Percentiles rank a stretch among this genome's conserved stretches.
phyloP scores from a whole-genome alignment of 192 early-diverging fungal genomes.

The Diversispora epigaea region DNA sequence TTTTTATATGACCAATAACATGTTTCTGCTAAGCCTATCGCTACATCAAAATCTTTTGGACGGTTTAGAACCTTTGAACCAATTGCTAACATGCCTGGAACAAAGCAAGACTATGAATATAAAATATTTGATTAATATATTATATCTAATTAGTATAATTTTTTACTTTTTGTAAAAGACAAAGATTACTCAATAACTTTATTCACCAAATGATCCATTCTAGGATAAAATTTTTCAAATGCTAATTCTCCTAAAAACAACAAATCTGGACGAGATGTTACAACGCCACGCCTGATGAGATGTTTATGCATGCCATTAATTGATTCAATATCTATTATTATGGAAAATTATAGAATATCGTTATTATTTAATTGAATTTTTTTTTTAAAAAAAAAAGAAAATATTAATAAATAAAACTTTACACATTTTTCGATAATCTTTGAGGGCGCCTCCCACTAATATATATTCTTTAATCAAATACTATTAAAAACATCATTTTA shows the following conservation, averaged over 20 bases:
- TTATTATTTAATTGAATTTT: no score
- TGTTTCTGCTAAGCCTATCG: conserved; percentile 41
- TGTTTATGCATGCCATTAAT: conserved; percentile 36
- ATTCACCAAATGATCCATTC: conserved; percentile 3
- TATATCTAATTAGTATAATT: not conserved
- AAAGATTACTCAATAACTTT: not conserved
- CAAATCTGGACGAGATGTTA: conserved; percentile 26
- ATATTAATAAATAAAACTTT: not conserved
- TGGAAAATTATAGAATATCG: not conserved
- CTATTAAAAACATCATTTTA: conserved; percentile 24
- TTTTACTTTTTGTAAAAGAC: not conserved
- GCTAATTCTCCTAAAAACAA: conserved; percentile 32
- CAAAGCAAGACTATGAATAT: conserved; percentile 52
- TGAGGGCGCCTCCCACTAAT: conserved; percentile 28
- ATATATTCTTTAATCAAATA: conserved; percentile 62
- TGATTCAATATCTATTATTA: conserved; percentile 34
- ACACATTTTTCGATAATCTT: conserved; percentile 21
- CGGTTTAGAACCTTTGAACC: conserved; percentile 47
- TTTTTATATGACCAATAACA: conserved; percentile 50
- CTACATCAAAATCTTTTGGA: conserved; percentile 37
- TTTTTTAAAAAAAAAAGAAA: no score
- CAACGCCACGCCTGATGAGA: conserved; percentile 31
- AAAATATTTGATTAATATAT: conserved; percentile 29
- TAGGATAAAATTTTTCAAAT: not conserved
- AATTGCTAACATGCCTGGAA: conserved; percentile 50